Evolutionary conservation across 768 basidiomycete genomes (phyloP), one percentile per base, ranked within the genome.

Genomic region (Stropharia rugosoannulata): DNA sequence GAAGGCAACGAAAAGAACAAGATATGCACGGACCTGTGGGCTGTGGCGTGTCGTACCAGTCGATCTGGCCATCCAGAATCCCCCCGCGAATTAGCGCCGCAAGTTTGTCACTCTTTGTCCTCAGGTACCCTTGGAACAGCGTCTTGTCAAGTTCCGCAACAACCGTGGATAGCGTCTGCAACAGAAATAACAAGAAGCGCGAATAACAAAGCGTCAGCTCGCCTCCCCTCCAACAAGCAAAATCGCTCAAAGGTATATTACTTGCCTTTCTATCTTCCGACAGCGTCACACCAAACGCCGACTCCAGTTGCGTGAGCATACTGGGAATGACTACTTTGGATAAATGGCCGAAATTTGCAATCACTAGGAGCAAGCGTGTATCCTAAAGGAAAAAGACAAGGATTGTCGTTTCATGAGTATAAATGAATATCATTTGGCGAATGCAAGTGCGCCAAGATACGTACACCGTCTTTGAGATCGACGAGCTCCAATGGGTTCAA

Each of bases 1-100:
- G 29, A 25, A 42, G 44, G 42, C 42, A 53, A 49, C 37, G 27
- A 3, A 7, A 7, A 29, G 27, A n/a, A n/a, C 22, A 32, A 32
- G 29, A 10, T 32, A 32, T 32, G 6, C 29, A 32, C 29, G 47
- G 64, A 90, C 96, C 94, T 59, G 86, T 90, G 4, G 97, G 97
- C 65, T 96, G 94, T 3, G 90, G 86, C 0, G 92, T 93, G 61
- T 94, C 89, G 63, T 87, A 91, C 97, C 97, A 99, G 66, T 98
- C 93, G 80, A 98, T 91, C 32, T 80, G 74, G 25, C 76, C 76
- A 49, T 90, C 82, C 27, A 97, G 75, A 44, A 99, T 89, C 9
- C 97, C 97, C 49, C 78, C 75, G 25, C 87, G 83, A 38, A 98
- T 75, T 48, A 92, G 85, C 36, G 74, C 70, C 47, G 77, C 86